phyloP scores from a whole-genome alignment of 2,329 filamentous ascomycete genomes.

The Fusarium veterinarium region DNA sequence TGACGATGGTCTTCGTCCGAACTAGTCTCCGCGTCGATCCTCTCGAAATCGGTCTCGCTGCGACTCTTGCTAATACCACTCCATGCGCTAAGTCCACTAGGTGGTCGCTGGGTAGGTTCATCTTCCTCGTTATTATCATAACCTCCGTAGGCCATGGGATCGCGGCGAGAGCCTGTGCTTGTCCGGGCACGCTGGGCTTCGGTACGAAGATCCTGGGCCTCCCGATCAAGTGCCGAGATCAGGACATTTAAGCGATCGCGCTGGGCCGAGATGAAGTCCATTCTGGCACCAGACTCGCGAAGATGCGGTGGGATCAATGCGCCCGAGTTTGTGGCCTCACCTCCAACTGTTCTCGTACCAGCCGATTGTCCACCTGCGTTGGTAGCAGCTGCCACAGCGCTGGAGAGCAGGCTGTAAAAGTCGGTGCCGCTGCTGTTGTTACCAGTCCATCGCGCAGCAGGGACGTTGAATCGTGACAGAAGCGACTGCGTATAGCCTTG shows the following conservation, averaged over 20 bases:
- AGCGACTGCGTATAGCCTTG: conserved; percentile 81
- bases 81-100: conserved; percentile 60
- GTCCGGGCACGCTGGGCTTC: conserved; percentile 46
- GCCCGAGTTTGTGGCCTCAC: conserved; percentile 55
- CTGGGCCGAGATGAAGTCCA: conserved; percentile 81
- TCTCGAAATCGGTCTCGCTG: conserved; percentile 90
- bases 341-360: conserved; percentile 43
- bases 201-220: conserved; percentile 71
- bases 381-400: conserved; percentile 74
- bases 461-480: conserved; percentile 87
- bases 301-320: conserved; percentile 79
- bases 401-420: conserved; percentile 81
- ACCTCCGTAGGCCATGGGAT: conserved; percentile 42
- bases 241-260: conserved; percentile 80
- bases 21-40: conserved; percentile 81
- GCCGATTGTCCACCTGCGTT: conserved; percentile 54
- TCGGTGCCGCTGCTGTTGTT: conserved; percentile 66
- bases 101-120: conserved; percentile 54
- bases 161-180: conserved; percentile 35
- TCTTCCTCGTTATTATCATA: conserved; percentile 48
- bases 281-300: conserved; percentile 71
- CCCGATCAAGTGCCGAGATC: conserved; percentile 81
- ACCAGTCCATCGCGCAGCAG: conserved; percentile 70
- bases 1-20: conserved; percentile 61
- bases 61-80: conserved; percentile 80